Conservation (phyloP, 2,329 filamentous ascomycete genomes). For the Venturia aucupariae region DNA sequence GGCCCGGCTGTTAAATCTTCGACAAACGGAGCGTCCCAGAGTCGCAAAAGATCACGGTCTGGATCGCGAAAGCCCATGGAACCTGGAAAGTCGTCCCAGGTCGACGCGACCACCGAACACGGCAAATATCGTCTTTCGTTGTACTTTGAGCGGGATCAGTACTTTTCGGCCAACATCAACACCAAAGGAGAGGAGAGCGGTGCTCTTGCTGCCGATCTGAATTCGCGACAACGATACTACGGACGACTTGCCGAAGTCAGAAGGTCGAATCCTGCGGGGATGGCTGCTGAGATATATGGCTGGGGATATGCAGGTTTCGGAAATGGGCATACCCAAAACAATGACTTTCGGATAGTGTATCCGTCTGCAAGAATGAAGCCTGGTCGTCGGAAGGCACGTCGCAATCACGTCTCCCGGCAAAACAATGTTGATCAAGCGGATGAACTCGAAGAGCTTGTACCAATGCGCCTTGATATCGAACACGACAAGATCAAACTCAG, state of each 20-base stretch:
- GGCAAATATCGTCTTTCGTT: conserved; percentile 47
- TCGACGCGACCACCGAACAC: conserved; percentile 18
- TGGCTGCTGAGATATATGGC: conserved; percentile 47
- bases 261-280: conserved; percentile 33
- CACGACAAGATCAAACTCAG: conserved; percentile 91
- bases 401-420: conserved; percentile 65
- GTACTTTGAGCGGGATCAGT: conserved; percentile 55
- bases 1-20: conserved; percentile 25
- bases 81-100: neutral
- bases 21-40: conserved; percentile 35
- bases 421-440: conserved; percentile 81
- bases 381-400: conserved; percentile 64
- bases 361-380: conserved; percentile 59
- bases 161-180: conserved; percentile 46
- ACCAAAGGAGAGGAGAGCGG: conserved; percentile 35
- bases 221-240: conserved; percentile 32
- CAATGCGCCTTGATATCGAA: conserved; percentile 85
- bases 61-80: conserved; percentile 37
- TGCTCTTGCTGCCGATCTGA: conserved; percentile 52
- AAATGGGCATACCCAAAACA: conserved; percentile 67
- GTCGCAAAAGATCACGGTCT: conserved; percentile 51
- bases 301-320: conserved; percentile 80
- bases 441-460: conserved; percentile 82
- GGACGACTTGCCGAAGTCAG: conserved; percentile 1
- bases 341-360: conserved; percentile 60